Base-by-base conservation (phyloP, 345 rosid genomes). In the Streptanthus diversifolius region DNA sequence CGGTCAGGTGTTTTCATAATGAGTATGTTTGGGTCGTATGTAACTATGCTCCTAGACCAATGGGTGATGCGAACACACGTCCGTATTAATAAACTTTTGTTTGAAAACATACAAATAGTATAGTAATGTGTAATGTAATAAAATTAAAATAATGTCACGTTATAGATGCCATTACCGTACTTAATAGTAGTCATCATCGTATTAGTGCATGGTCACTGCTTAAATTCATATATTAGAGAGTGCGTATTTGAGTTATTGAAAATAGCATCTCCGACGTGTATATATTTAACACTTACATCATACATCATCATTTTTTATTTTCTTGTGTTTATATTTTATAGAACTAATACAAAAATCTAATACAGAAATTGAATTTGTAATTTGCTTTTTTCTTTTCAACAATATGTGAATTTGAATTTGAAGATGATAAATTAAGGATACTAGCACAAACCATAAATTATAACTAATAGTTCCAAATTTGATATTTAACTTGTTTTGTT, bases 21-120 rank as follows among this genome's bases (percentile, higher is more conserved):
- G 71, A 79, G 55, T 69, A 62, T 67, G 78, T 84, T 63, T 82
- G 86, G 66, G 82, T 88, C 17, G 45, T 39, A 0, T 90, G 93
- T 72, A 88, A 82, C 81, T 88, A 90, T 67, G 83, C 78, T 52
- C 87, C 90, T 60, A 67, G 63, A 55, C 79, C 79, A 3, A 59
- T 75, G 73, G 79, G 79, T 41, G 79, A 75, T 60, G 79, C 68
- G 0, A 75, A 75, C 45, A 75, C 79, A 2, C 79, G 73, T 75
- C 73, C 73, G 8, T 68, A 68, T 41, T 54, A 33, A 33, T 65
- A 8, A 6, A 17, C 52, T 37, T 37, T 37, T 19, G 5, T 19
- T 39, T 41, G 5, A 25, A 62, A 19, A 12, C n/a, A 9, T 41
- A 3, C n/a, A 9, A 62, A 3, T 21, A 29, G 10, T 41, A 24